phyloP scores from a whole-genome alignment of 306 rosid genomes.

The Fragaria iinumae region DNA sequence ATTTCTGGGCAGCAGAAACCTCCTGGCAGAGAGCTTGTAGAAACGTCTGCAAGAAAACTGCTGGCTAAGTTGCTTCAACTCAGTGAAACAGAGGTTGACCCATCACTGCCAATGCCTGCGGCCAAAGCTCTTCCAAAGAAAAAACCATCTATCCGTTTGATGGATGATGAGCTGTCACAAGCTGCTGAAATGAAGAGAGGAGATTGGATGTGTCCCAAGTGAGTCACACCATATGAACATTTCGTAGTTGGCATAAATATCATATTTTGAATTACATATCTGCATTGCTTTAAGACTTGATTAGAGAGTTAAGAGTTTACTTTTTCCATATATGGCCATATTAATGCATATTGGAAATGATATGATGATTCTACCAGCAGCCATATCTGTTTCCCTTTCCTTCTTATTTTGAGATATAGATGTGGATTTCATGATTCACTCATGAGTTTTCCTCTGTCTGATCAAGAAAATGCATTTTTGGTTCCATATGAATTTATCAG shows the following conservation, averaged over 20 bases:
- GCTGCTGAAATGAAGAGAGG: slow-evolving; percentile 68
- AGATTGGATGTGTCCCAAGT: slow-evolving; percentile 92
- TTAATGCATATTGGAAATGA: neutral
- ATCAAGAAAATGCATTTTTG: neutral
- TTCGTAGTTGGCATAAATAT: neutral
- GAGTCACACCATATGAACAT: slow-evolving; percentile 32
- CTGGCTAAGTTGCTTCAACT: slow-evolving; percentile 65
- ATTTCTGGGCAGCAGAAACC: slow-evolving; percentile 66
- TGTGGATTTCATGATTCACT: neutral
- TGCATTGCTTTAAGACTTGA: slow-evolving; percentile 6
- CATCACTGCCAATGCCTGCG: slow-evolving; percentile 42
- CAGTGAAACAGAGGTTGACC: slow-evolving; percentile 55
- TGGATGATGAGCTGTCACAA: slow-evolving; percentile 26
- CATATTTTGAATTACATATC: neutral
- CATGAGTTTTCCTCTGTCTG: neutral
- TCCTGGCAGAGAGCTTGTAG: slow-evolving; percentile 63
- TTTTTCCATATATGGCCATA: neutral
- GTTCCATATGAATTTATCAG: neutral
- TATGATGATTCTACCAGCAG: neutral
- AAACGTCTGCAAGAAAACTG: slow-evolving; percentile 71
- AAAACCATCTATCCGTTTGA: slow-evolving; percentile 27
- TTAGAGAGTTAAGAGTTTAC: neutral
- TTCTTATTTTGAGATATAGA: neutral
- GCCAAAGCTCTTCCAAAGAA: slow-evolving; percentile 23
- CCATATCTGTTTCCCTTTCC: neutral